Percentiles rank a stretch among this genome's conserved stretches.
phyloP scores from a whole-genome alignment of 441 rosid species.

The Erodium moschatum region DNA sequence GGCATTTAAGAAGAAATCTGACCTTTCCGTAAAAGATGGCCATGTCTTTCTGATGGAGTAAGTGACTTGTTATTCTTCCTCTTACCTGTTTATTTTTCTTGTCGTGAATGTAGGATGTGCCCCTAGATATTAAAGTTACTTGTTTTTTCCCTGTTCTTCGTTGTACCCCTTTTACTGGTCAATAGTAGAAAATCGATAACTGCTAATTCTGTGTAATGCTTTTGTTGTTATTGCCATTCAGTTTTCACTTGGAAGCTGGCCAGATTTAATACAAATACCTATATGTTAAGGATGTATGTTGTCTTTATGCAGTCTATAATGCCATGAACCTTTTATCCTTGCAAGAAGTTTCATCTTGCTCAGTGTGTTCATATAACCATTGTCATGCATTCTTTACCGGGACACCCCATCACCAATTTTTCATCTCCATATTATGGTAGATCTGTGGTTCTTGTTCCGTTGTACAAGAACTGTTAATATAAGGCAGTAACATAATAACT shows the following conservation, averaged over 20 bases:
- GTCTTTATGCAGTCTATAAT: not conserved
- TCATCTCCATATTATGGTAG: not conserved
- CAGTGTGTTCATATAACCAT: too few relatives aligned
- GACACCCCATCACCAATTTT: not conserved
- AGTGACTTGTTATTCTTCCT: constrained; percentile 28
- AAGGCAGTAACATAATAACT: not conserved
- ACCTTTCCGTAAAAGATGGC: constrained; percentile 93
- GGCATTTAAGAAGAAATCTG: constrained; percentile 98
- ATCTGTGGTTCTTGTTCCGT: not conserved
- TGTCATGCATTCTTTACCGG: not conserved
- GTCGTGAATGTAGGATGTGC: too few relatives aligned
- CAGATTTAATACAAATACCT: too few relatives aligned
- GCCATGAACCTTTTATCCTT: too few relatives aligned
- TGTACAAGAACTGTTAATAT: not conserved
- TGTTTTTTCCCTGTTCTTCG: too few relatives aligned
- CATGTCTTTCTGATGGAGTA: constrained; percentile 95
- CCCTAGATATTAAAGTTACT: too few relatives aligned
- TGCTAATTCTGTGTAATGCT: not conserved
- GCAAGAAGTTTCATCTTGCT: too few relatives aligned
- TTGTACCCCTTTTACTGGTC: not conserved
- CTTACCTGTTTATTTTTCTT: too few relatives aligned
- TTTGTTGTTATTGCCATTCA: not conserved
- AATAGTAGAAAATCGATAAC: not conserved
- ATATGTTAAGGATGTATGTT: not conserved
- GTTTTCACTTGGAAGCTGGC: too few relatives aligned